Percentiles rank a stretch among this genome's conserved stretches.
Conservation (phyloP, 805 yeast genomes). For the Nakazawaea laoshanensis region DNA sequence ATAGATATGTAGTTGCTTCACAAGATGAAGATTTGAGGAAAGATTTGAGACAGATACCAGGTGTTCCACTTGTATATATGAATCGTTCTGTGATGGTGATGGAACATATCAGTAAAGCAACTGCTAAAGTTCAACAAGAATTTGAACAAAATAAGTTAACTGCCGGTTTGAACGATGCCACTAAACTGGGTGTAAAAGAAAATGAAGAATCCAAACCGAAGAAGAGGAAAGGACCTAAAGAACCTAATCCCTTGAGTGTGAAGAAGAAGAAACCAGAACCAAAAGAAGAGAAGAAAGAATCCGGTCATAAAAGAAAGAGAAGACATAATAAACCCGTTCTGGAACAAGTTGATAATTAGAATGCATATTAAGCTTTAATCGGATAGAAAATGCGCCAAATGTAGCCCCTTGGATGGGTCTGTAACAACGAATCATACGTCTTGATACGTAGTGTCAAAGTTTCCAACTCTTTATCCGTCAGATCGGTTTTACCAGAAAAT, state of each 20-base stretch:
- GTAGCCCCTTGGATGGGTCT: constrained; percentile 12
- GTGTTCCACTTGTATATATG: constrained; percentile 83
- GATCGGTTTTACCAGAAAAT: constrained; percentile 1
- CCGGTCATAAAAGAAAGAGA: constrained; percentile 14
- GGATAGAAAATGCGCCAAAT: constrained; percentile 12
- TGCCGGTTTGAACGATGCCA: constrained; percentile 68
- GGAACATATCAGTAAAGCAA: constrained; percentile 84
- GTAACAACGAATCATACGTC: constrained; percentile 11
- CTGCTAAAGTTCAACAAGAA: constrained; percentile 36
- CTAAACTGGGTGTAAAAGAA: constrained; percentile 33
- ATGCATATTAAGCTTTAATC: constrained; percentile 8
- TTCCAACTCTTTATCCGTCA: constrained; percentile 4
- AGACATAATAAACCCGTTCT: constrained; percentile 12
- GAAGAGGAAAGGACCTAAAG: constrained; percentile 65
- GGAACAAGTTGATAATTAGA: background rate
- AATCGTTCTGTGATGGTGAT: constrained; percentile 89
- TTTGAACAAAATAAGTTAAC: constrained; percentile 64
- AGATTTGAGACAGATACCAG: constrained; percentile 69
- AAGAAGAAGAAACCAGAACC: constrained; percentile 48
- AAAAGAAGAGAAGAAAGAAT: constrained; percentile 1
- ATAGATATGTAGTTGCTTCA: constrained; percentile 82
- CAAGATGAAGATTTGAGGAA: constrained; percentile 69
- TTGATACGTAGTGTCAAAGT: constrained; percentile 1
- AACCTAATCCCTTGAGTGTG: constrained; percentile 85
- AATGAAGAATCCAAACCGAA: constrained; percentile 20